Evolutionary conservation across 208 protist genomes (phyloP).

Genomic region (Acanthamoeba lenticulata): DNA sequence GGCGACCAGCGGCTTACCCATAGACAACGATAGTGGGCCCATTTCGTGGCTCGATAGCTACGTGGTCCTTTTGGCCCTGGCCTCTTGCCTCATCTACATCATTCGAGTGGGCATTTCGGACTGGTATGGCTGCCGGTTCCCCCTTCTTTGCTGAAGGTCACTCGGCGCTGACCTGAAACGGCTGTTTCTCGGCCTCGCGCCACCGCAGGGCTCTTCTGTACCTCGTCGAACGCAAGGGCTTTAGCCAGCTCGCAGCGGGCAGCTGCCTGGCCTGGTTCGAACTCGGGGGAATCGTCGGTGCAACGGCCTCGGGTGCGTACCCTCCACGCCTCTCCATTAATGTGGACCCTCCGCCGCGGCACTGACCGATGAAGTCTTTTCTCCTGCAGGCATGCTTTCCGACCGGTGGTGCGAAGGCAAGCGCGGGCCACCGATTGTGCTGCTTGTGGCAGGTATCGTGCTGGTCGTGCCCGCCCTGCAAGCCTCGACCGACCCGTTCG

Average conservation of each 20-base stretch:
- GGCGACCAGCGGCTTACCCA: too few relatives aligned
- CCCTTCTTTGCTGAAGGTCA: too few relatives aligned
- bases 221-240: conserved; percentile 1
- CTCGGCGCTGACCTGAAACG: too few relatives aligned
- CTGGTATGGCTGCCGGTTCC: not conserved
- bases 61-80: not conserved
- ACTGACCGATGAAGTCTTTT: not conserved
- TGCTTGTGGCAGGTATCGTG: not conserved
- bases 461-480: not conserved
- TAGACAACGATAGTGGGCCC: too few relatives aligned
- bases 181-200: too few relatives aligned
- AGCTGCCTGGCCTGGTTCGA: not conserved
- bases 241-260: not conserved
- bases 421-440: not conserved
- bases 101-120: not conserved
- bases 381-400: not conserved
- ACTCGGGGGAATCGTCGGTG: not conserved
- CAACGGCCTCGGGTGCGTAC: not conserved
- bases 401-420: not conserved
- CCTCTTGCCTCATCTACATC: not conserved
- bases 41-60: not conserved
- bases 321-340: not conserved
- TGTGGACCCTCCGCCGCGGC: not conserved
- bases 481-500: not conserved
- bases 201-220: not conserved